These are phyloP conservation scores for Actinomucor elegans DNA, from an alignment of 371 early-diverging fungal species.

Conservation along the genomic window DNA sequence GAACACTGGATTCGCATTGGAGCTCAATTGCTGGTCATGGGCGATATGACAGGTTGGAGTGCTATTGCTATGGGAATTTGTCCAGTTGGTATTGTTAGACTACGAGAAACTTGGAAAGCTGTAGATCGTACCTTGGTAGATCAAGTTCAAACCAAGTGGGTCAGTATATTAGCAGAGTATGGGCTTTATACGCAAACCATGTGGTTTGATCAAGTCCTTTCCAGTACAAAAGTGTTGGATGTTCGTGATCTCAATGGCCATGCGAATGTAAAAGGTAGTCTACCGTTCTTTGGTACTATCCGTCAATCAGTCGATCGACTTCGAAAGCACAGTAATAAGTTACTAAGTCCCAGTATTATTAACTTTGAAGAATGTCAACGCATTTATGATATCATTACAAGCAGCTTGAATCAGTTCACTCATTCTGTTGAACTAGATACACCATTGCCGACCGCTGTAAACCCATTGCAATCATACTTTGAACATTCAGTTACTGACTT, in stretches of 20 bases:
- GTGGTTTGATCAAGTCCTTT: constrained; percentile 18
- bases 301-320: constrained; percentile 40
- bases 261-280: neutral
- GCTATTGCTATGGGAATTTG: constrained; percentile 76
- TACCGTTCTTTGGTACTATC: constrained; percentile 48
- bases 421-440: neutral
- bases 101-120: constrained; percentile 76
- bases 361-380: constrained; percentile 45
- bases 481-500: constrained; percentile 38
- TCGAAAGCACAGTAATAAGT: constrained; percentile 22
- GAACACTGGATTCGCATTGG: constrained; percentile 79
- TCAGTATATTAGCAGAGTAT: constrained; percentile 50
- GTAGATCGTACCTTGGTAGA: constrained; percentile 53
- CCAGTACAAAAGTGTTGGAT: neutral
- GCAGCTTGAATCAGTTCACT: constrained; percentile 25
- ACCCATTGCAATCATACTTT: constrained; percentile 44
- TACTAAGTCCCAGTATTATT: constrained; percentile 18
- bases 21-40: constrained; percentile 47
- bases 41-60: constrained; percentile 75
- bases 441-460: constrained; percentile 4
- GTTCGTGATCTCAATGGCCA: too few relatives aligned
- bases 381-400: constrained; percentile 39
- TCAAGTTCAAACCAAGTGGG: constrained; percentile 59
- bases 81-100: constrained; percentile 68
- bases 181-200: constrained; percentile 46